Conservation (phyloP, 1,284 basidiomycete genomes). For the Pulveroboletus sp. region DNA sequence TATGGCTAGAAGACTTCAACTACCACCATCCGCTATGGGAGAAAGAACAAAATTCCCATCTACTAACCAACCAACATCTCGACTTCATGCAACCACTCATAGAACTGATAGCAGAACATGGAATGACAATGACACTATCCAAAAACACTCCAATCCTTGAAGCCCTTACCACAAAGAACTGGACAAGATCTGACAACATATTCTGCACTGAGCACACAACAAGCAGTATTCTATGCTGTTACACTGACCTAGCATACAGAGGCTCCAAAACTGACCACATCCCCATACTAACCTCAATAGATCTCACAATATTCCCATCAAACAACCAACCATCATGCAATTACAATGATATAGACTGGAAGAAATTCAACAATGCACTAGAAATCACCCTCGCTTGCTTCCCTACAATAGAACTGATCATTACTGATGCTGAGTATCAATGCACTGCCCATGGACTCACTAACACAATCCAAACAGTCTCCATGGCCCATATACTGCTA, state of each 20-base stretch:
- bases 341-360: no score
- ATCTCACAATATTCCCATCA: no score
- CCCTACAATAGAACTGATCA: no score
- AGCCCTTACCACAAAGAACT: neutral
- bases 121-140: neutral
- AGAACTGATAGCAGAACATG: neutral
- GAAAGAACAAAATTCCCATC: conserved; percentile 34
- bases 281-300: no score
- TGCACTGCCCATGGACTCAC: no score
- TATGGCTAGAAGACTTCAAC: conserved; percentile 30
- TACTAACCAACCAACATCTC: conserved; percentile 9
- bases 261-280: no score
- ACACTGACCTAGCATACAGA: no score
- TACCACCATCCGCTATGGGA: conserved; percentile 51
- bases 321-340: neutral
- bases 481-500: conserved; percentile 21
- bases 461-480: no score
- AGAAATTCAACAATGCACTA: no score
- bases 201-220: conserved; percentile 6
- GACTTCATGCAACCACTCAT: neutral
- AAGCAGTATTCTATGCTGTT: neutral
- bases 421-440: no score
- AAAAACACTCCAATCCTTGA: conserved; percentile 6
- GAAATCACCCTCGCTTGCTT: no score
- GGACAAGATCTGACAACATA: conserved; percentile 10